phyloP scores from a whole-genome alignment of 805 yeast genomes.

The Candida succiphila region DNA sequence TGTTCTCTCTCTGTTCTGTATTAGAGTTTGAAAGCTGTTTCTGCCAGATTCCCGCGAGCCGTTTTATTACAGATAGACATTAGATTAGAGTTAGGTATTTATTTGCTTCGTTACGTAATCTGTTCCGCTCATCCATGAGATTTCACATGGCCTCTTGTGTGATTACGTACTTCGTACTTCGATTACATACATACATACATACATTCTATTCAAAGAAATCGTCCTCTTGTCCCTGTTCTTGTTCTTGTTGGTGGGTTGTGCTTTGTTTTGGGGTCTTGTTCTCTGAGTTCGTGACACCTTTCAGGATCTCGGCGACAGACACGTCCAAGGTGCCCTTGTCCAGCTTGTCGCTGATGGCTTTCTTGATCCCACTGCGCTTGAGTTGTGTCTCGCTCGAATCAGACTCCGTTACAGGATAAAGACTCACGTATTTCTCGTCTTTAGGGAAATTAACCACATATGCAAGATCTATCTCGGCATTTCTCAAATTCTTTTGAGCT shows the following conservation, averaged over 20 bases:
- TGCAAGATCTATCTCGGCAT: conserved; percentile 59
- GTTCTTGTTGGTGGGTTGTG: conserved; percentile 8
- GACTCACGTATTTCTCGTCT: conserved; percentile 67
- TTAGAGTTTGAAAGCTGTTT: too few relatives aligned
- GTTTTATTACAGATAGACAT: too few relatives aligned
- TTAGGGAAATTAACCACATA: conserved; percentile 74
- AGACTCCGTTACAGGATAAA: too few relatives aligned
- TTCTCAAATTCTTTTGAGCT: conserved; percentile 38
- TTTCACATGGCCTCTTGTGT: too few relatives aligned
- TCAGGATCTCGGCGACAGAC: conserved; percentile 33
- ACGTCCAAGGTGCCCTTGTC: conserved; percentile 47
- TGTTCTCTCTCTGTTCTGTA: too few relatives aligned
- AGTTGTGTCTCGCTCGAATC: conserved; percentile 36
- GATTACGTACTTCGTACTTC: too few relatives aligned
- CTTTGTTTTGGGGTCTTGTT: conserved; percentile 2
- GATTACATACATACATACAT: too few relatives aligned
- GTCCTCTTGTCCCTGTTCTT: conserved; percentile 18
- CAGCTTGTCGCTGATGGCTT: conserved; percentile 40
- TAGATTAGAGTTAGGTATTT: too few relatives aligned
- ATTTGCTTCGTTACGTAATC: too few relatives aligned
- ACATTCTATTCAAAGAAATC: conserved; percentile 22
- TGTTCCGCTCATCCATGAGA: too few relatives aligned
- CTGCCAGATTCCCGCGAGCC: too few relatives aligned
- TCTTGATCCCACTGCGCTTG: conserved; percentile 35
- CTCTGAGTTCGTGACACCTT: conserved; percentile 6